Base-by-base conservation (phyloP, 768 basidiomycete species). In the Lentinus tigrinus region DNA sequence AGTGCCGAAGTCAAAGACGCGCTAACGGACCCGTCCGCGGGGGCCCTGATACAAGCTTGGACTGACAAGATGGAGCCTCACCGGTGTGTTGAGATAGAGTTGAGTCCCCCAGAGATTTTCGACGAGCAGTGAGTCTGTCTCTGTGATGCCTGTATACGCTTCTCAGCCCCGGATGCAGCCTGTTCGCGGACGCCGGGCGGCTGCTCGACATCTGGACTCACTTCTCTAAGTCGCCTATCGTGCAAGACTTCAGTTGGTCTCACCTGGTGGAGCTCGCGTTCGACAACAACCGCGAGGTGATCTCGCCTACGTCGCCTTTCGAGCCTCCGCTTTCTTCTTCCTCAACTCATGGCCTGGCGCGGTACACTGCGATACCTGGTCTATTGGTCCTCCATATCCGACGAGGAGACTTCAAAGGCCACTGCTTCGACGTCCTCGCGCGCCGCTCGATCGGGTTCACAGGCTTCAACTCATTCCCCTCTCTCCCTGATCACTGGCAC, bases 181-280 rank as follows among this genome's bases (percentile, higher is more conserved):
- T 85, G 26, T 81, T 87, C 44, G 79, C 78, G 19, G 58, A 56
- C 16, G 69, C 73, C 0, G 54, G 66, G 3, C 72, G 76, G 10
- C 67, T 84, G 6, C 74, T 83, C 13, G 74, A 75, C 37, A 57
- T 82, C 21, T 77, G 77, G 77, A 80, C 85, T 0, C 74, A 80
- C 6, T 68, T 88, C 8, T 78, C 74, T 8, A 65, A 65, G 27
- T 81, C 81, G 13, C 78, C 81, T 8, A 65, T 79, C 37, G 60
- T 82, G 10, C 70, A 66, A 6, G 63, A 78, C 27, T 86, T 83
- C 67, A 73, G 75, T 19, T 88, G 85, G 85, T 89, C 88, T 0
- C 75, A 84, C 0, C 77, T 88, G 6, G 73, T 89, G 54, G 71
- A 82, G 46, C 66, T 68, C n/a, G 77, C 78, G 0, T 84, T 82